Evolutionary conservation across 176 grass and related monocot genomes (phyloP), one percentile per base, ranked within the genome.

Genomic region (Leersia perrieri): DNA sequence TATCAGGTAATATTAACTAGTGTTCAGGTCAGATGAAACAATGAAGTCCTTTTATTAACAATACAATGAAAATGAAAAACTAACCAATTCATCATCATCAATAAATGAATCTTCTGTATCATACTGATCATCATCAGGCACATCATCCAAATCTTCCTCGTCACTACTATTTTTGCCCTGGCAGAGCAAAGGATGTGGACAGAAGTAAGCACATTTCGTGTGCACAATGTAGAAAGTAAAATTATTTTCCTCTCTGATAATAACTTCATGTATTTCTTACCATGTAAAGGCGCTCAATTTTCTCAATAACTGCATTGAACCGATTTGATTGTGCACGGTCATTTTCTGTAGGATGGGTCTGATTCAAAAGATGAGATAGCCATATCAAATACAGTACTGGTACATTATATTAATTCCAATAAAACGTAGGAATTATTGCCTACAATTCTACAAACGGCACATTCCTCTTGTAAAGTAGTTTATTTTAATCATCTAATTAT

Each of bases 51-150:
- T 57, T 58, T 25, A 58, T 53, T 22, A n/a, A 53, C 49, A 53
- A 22, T 58, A 58, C 22, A 87, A 57, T 31, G 3, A 63, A 72
- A 15, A 61, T 65, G n/a, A 40, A 64, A 82, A 73, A 85, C 82
- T 71, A 75, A 91, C 89, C 92, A 94, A 85, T 78, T 94, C 92
- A 57, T 81, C 57, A 44, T 91, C 92, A 82, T 94, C 92, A 79
- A 94, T 94, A 62, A 94, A 94, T 27, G 89, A 94, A 87, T 94
- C 92, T 63, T 94, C 89, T 13, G 92, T 94, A 60, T 94, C 92
- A 85, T 94, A 91, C 62, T 91, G 92, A 87, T 94, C 89, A 85
- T 91, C 92, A 78, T 89, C 92, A 34, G 87, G 92, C 16, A 70
- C 85, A 76, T 89, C 92, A 87, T 85, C 80, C 36, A 87, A 3